Percentiles rank a stretch among this genome's conserved stretches.
Conservation (phyloP, 1,284 basidiomycete genomes). For the Phaffia rhodozyma region DNA sequence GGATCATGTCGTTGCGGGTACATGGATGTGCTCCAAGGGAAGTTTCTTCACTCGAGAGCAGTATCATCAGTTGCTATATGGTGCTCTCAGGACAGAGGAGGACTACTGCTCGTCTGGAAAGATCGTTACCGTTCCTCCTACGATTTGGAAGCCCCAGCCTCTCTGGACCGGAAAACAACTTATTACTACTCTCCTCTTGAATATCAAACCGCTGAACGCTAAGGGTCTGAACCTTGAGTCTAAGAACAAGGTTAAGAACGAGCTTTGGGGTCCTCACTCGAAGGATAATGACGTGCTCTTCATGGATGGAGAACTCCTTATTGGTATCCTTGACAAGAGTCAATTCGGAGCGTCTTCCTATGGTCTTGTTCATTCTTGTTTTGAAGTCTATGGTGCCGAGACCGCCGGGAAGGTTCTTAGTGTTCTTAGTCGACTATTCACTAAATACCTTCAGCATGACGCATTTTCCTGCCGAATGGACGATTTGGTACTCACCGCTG, state of each 20-base stretch:
- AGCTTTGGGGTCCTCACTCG: conserved; percentile 56
- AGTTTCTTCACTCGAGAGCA: conserved; percentile 90
- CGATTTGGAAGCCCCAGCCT: conserved; percentile 80
- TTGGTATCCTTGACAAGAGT: conserved; percentile 91
- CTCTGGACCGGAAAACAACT: conserved; percentile 99
- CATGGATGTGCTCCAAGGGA: conserved; percentile 98
- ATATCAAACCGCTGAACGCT: conserved; percentile 73
- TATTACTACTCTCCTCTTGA: conserved; percentile 81
- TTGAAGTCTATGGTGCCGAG: conserved; percentile 91
- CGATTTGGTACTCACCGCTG: conserved; percentile 77
- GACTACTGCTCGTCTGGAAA: conserved; percentile 54
- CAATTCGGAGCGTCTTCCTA: conserved; percentile 94
- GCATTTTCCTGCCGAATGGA: conserved; percentile 99
- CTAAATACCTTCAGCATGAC: conserved; percentile 91
- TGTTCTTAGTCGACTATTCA: conserved; percentile 85
- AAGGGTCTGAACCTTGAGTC: conserved; percentile 76
- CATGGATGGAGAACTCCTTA: conserved; percentile 83
- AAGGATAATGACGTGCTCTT: conserved; percentile 79
- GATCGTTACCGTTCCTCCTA: conserved; percentile 73
- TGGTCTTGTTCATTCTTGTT: conserved; percentile 95
- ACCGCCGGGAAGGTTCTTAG: conserved; percentile 83
- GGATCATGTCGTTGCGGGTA: conserved; percentile 96
- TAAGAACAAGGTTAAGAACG: conserved; percentile 73
- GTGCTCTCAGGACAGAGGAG: conserved; percentile 82
- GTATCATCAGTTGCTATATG: conserved; percentile 94